Evolutionary conservation across 768 basidiomycete species (phyloP).

Genomic region (Russula lepida): DNA sequence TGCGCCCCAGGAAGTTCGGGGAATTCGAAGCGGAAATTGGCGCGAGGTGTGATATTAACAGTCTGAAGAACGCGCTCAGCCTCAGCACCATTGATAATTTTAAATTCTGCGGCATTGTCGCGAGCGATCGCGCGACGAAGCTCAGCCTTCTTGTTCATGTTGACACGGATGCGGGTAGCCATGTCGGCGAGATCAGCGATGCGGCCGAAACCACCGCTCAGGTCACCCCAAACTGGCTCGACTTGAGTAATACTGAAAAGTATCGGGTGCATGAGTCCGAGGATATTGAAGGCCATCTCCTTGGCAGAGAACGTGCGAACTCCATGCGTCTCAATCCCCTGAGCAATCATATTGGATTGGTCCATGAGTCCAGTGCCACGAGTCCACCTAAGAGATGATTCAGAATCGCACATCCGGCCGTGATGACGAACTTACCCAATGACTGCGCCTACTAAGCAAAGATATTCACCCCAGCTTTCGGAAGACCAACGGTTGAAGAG

Average conservation of each 20-base stretch:
- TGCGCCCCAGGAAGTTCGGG: constrained; percentile 69
- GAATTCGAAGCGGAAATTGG: constrained; percentile 97
- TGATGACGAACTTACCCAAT: constrained; percentile 62
- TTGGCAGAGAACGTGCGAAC: constrained; percentile 98
- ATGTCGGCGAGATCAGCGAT: constrained; percentile 91
- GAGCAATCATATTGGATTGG: constrained; percentile 89
- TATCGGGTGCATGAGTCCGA: constrained; percentile 97
- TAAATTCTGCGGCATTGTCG: constrained; percentile 96
- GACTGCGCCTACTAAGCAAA: constrained; percentile 95
- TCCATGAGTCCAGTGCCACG: constrained; percentile 97
- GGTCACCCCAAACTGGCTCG: constrained; percentile 98
- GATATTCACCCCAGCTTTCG: constrained; percentile 98
- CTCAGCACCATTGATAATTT: constrained; percentile 78
- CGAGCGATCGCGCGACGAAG: constrained; percentile 88
- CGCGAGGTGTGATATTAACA: constrained; percentile 87
- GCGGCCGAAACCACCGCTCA: constrained; percentile 98
- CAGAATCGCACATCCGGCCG: background rate
- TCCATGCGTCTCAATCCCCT: constrained; percentile 86
- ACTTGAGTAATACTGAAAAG: constrained; percentile 99
- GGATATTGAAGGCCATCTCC: constrained; percentile 99
- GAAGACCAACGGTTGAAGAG: constrained; percentile 97
- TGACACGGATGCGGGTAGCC: constrained; percentile 74
- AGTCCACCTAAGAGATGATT: constrained; percentile 62
- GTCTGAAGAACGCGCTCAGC: constrained; percentile 91
- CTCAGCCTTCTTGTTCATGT: constrained; percentile 79